A percentile compares a stretch with the other conserved stretches of the same genome.
Conservation (phyloP, 1,284 basidiomycete genomes). For the Papiliotrema nemorosa region DNA sequence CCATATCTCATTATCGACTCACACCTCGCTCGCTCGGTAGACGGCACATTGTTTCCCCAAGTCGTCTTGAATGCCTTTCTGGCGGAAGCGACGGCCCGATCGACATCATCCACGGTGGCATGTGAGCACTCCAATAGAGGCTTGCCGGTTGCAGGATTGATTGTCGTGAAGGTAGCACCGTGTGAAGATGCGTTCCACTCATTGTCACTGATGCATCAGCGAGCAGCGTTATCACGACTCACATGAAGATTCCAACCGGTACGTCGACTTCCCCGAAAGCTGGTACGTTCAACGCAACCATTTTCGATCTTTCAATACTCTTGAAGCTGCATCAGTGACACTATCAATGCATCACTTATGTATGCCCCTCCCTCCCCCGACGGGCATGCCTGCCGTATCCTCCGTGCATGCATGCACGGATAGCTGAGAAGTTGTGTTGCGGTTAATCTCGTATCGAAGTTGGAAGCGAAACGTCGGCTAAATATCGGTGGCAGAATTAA, state of each 20-base stretch:
- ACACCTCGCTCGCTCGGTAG: constrained; percentile 67
- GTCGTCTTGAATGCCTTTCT: constrained; percentile 73
- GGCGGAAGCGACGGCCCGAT: constrained; percentile 75
- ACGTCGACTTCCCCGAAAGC: constrained; percentile 51
- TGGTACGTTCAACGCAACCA: background rate
- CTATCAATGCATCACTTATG: no score
- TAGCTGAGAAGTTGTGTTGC: no score
- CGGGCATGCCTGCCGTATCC: no score
- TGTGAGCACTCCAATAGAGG: constrained; percentile 29
- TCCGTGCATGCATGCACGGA: no score
- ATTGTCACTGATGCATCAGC: constrained; percentile 25
- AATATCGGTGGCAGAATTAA: no score
- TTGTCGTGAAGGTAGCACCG: constrained; percentile 26
- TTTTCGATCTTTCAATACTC: no score
- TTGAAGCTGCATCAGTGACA: no score
- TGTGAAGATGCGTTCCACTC: constrained; percentile 27
- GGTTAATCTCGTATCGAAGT: no score
- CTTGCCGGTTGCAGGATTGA: constrained; percentile 57
- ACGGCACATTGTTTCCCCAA: constrained; percentile 85
- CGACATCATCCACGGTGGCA: constrained; percentile 60
- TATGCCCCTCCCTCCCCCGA: no score
- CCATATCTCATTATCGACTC: constrained; percentile 1
- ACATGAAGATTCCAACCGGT: constrained; percentile 80
- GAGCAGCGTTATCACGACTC: background rate
- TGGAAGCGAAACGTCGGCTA: no score